Base-by-base conservation (phyloP, 1,284 basidiomycete species). In the Coniophora puteana region DNA sequence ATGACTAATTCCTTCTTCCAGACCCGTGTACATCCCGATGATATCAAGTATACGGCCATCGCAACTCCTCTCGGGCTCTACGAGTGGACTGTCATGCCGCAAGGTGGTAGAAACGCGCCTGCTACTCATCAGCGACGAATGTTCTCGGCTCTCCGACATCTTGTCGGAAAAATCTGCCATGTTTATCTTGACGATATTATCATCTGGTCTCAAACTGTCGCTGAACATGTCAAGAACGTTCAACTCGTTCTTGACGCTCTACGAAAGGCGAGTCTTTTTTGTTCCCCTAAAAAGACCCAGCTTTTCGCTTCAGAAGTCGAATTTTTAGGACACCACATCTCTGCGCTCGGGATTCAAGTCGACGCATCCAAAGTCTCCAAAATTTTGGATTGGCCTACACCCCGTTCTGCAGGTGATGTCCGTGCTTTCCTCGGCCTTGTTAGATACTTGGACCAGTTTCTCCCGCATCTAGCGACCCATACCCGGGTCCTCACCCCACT, bases 1-100 rank as follows among this genome's bases (percentile, higher is more conserved):
- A 65, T 70, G 61, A 64, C 62, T 0, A 67, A 68, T 32, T 52
- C 58, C 0, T 71, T 67, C 34, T 68, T 66, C 30, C 66, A 69
- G 32, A 66, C 56, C 0, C 38, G 44, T 0, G 49, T 70, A 0
- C 55, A 65, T 16, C 52, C 57, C 0, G 60, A 66, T 10, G 46
- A 66, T 14, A 52, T 66, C 1, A 39, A 54, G 1, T 53, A 53
- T 27, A 62, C 63, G 0, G 62, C 59, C 0, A 52, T 66, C 0
- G 44, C 38, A 1, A 69, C 62, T 0, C 62, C 57, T 0, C 55
- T 45, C 36, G 55, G 55, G 0, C 20, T 58, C 0, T 59, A 51
- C 13, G 47, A 63, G 23, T 64, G 57, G 54, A 22, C 30, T 0
- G 52, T 60, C 0, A 62, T 62, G 62, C 59, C 54, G 0, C 54